Evolutionary conservation across 2,329 filamentous ascomycete species (phyloP).

Genomic region (Paracoccidioides brasiliensis): DNA sequence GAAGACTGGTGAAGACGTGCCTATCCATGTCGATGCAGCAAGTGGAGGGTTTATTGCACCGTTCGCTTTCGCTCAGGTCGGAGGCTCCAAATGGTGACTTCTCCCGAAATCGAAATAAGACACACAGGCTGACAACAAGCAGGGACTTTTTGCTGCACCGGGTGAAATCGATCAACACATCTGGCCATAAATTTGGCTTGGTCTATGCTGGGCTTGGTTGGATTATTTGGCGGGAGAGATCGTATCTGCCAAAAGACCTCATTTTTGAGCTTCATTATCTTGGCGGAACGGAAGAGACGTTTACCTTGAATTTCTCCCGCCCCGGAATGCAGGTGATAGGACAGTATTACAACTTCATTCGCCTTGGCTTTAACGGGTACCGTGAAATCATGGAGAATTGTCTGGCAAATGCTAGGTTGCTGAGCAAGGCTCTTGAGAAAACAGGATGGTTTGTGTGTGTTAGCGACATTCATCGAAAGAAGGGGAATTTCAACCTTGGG

Average conservation of each 20-base stretch:
- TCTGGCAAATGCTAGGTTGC: conserved; percentile 49
- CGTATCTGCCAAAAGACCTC: conserved; percentile 52
- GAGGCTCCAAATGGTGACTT: conserved; percentile 43
- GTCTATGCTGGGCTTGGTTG: conserved; percentile 57
- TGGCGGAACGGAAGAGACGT: conserved; percentile 57
- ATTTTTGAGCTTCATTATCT: conserved; percentile 61
- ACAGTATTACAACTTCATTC: conserved; percentile 62
- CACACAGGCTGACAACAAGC: conserved; percentile 18
- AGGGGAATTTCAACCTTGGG: conserved; percentile 32
- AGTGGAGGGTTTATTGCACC: conserved; percentile 32
- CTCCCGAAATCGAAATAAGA: not conserved
- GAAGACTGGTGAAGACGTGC: conserved; percentile 50
- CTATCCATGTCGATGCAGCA: conserved; percentile 42
- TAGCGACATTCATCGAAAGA: conserved; percentile 51
- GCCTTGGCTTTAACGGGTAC: conserved; percentile 55
- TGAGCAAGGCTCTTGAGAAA: conserved; percentile 50
- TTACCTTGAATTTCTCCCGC: conserved; percentile 59
- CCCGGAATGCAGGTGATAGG: conserved; percentile 57
- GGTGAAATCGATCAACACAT: conserved; percentile 47
- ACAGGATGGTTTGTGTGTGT: conserved; percentile 55
- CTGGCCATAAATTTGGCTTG: conserved; percentile 37
- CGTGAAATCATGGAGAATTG: conserved; percentile 51
- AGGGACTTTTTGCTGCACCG: conserved; percentile 22
- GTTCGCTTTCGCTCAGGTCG: conserved; percentile 25
- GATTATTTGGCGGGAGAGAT: conserved; percentile 56